These are phyloP conservation scores for Prunus dulcis DNA, from an alignment of 306 rosid genomes.

Conservation along the genomic window DNA sequence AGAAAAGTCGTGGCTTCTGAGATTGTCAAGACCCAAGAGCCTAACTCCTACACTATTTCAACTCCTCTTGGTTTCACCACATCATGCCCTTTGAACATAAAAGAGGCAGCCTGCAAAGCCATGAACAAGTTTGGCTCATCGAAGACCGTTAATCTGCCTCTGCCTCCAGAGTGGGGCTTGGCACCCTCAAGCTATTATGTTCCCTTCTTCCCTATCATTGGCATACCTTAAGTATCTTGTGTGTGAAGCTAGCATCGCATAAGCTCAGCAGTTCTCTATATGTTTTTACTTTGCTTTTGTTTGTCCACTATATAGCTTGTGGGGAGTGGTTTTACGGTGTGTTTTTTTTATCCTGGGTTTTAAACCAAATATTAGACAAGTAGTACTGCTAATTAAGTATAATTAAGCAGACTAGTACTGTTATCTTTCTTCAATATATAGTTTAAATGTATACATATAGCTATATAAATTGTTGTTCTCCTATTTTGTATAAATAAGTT, in stretches of 20 bases:
- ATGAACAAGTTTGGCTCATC: conserved; percentile 42
- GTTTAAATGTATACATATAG: too few species aligned
- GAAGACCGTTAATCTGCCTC: conserved; percentile 59
- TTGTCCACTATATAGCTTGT: too few species aligned
- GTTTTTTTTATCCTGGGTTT: too few species aligned
- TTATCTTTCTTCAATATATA: too few species aligned
- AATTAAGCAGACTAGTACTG: too few species aligned
- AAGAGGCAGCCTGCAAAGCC: conserved; percentile 29
- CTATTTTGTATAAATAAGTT: too few species aligned
- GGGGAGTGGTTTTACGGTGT: too few species aligned
- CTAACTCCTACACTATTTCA: conserved; percentile 45
- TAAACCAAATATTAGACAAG: too few species aligned
- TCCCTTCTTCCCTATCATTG: conserved; percentile 84
- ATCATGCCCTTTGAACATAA: conserved; percentile 43
- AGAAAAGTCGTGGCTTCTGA: conserved; percentile 35
- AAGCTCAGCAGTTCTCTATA: not conserved
- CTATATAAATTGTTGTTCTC: too few species aligned
- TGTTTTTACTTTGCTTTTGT: too few species aligned
- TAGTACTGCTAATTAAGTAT: too few species aligned
- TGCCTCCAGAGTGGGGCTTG: conserved; percentile 82
- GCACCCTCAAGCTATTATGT: conserved; percentile 72
- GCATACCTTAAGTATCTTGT: conserved; percentile 56
- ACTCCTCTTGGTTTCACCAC: conserved; percentile 56
- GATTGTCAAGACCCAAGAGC: conserved; percentile 34
- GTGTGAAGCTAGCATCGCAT: not conserved